Percentiles rank a stretch among this genome's conserved stretches.
phyloP scores from a whole-genome alignment of 768 basidiomycete genomes.

The Hericium rajendrae region DNA sequence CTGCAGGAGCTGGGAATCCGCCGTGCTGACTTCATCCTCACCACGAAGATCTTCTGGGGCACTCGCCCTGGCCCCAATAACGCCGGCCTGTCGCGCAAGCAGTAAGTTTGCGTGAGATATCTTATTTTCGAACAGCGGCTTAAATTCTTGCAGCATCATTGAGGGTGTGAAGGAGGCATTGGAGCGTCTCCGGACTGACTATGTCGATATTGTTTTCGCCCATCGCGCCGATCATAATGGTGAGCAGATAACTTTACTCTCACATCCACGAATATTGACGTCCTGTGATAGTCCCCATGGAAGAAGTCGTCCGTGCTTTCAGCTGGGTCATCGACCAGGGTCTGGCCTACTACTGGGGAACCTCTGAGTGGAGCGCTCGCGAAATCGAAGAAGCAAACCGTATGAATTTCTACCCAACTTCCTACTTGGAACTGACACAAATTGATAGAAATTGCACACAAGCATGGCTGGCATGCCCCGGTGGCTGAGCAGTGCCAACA shows the following conservation, averaged over 20 bases:
- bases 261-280: neutral
- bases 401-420: slow-evolving; percentile 5
- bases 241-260: slow-evolving; percentile 8
- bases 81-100: slow-evolving; percentile 25
- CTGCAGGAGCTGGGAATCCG: slow-evolving; percentile 44
- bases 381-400: slow-evolving; percentile 38
- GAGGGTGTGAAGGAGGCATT: slow-evolving; percentile 46
- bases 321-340: slow-evolving; percentile 42
- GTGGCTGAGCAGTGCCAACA: slow-evolving; percentile 44
- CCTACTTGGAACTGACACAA: neutral
- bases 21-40: slow-evolving; percentile 40
- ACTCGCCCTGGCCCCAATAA: slow-evolving; percentile 36
- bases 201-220: slow-evolving; percentile 41
- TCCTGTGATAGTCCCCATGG: slow-evolving; percentile 28
- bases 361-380: slow-evolving; percentile 46
- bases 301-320: slow-evolving; percentile 52
- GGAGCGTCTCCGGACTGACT: slow-evolving; percentile 41
- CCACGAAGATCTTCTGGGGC: slow-evolving; percentile 53
- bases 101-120: slow-evolving; percentile 12
- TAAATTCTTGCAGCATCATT: slow-evolving; percentile 28
- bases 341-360: slow-evolving; percentile 40
- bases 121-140: neutral
- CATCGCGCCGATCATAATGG: slow-evolving; percentile 37
- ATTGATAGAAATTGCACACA: slow-evolving; percentile 34
- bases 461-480: slow-evolving; percentile 39